Evolutionary conservation across 2,329 filamentous ascomycete species (phyloP), one percentile per base, ranked within the genome.

Genomic region (Coleophoma crateriformis): DNA sequence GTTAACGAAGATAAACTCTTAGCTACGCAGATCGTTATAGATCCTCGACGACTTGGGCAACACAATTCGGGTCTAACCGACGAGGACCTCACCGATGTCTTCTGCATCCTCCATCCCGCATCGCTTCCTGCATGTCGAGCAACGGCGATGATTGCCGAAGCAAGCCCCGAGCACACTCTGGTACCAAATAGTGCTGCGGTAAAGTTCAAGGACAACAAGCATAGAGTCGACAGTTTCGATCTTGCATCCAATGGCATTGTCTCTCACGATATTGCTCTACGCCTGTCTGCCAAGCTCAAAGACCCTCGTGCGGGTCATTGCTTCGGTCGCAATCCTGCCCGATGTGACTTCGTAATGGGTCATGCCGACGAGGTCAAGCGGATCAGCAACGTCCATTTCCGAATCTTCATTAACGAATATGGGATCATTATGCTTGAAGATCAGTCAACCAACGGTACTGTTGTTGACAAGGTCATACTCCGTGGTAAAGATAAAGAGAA

Each of bases 301-400:
- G 78, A 87, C 57, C 81, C 85, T 7, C 63, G 72, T 3, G 71
- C 81, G 46, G 94, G 94, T 35, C 97, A 95, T 68, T 79, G 82
- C 40, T 97, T 99, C 67, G 94, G 94, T 32, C 84, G 94, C 49
- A 92, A 94, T 61, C 58, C 68, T 1, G 59, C 67, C 42, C 77
- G 80, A 33, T 94, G 88, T 67, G 94, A 99, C 61, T 74, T 88
- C 46, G 69, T 84, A 50, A 70, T 91, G 43, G 78, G 79, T 59
- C 81, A 89, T 44, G 67, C 72, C 34, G 86, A 92, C 57, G 78
- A 79, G 1, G 73, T 80, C 47, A 86, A 81, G 64, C 80, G 88
- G 40, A 79, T 99, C 52, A 97, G 92, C 73, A 96, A 97, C 64
- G 78, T 87, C n/a, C 94, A 99, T 66, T 99, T 97, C 66, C 85